Evolutionary conservation across 257 asterid genomes (phyloP), one percentile per base, ranked within the genome.

Genomic region (Solanum pennellii): DNA sequence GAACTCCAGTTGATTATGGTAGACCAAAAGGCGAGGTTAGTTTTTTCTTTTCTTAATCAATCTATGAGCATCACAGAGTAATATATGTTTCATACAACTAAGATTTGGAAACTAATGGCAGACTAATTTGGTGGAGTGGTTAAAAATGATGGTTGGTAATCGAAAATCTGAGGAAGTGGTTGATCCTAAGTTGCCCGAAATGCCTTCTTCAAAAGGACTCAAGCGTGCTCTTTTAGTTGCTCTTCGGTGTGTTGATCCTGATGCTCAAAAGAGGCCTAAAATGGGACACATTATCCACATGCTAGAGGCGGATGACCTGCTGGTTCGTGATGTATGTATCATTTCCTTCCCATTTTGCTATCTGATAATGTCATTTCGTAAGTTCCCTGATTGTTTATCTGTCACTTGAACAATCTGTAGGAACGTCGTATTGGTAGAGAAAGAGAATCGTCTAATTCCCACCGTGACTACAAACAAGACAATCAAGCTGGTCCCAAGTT

Each of bases 231-330:
- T 96, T 86, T 89, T 96, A 92, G 98, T 95, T 27, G 98, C 99
- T 89, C 98, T 96, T 82, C 93, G 95, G 29, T 96, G 99, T 90
- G 99, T 96, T 52, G 99, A 96, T 88, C 98, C 99, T 11, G 99
- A 96, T 88, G 97, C 98, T 44, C 95, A 93, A 65, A 96, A 96
- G 93, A 94, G 99, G 91, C 98, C 99, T 82, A 96, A 96, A 88
- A 94, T 95, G 98, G 98, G 98, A 83, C 96, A 96, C 88, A 91
- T 95, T 47, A 91, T 96, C 88, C 98, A 95, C 94, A 95, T 95
- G 98, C 95, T 96, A 11, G 99, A 95, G 90, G 94, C 98, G 1
- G 98, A 96, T 86, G 98, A 95, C 91, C 87, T 94, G 88, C 89
- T 91, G 79, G 88, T 94, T 60, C 95, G 94, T 45, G 96, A 95